phyloP scores from a whole-genome alignment of 73 alveolate species.

The Paramecium tetraurelia region DNA sequence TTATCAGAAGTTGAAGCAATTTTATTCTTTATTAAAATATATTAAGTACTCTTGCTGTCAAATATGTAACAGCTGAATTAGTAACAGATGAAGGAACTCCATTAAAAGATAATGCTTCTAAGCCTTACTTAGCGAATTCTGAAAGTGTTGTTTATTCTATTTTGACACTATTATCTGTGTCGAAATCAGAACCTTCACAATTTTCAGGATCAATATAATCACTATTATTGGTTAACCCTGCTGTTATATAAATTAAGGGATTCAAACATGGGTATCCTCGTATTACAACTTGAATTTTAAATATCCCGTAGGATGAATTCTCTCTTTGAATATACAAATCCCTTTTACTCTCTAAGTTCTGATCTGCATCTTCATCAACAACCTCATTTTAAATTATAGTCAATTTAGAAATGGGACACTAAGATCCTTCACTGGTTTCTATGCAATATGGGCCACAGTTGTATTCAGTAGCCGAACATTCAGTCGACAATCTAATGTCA shows the following conservation, averaged over 20 bases:
- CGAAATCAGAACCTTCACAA: not conserved
- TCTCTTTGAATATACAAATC: slow-evolving; percentile 16
- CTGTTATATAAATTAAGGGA: not conserved
- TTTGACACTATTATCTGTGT: slow-evolving; percentile 2
- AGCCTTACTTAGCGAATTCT: not conserved
- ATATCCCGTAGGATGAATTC: slow-evolving; percentile 24
- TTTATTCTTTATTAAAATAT: not conserved
- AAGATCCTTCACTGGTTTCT: not conserved
- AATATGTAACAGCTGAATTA: not conserved
- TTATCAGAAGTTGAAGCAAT: not conserved
- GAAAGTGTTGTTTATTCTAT: slow-evolving; percentile 29
- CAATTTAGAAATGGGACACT: slow-evolving; percentile 20
- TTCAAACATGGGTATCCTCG: slow-evolving; percentile 27
- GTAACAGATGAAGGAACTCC: not conserved
- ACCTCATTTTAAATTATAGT: not conserved
- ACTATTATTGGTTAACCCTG: not conserved
- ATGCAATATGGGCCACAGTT: slow-evolving; percentile 47
- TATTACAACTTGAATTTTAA: not conserved
- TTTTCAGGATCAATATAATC: not conserved
- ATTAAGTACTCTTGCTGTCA: not conserved
- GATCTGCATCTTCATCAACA: slow-evolving; percentile 37
- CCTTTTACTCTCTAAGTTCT: not conserved
- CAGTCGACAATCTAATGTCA: not conserved
- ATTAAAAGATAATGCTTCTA: not conserved
- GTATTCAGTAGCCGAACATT: not conserved